These are phyloP conservation scores for Endocarpon pusillum DNA, from an alignment of 495 filamentous ascomycete species.

Conservation along the genomic window DNA sequence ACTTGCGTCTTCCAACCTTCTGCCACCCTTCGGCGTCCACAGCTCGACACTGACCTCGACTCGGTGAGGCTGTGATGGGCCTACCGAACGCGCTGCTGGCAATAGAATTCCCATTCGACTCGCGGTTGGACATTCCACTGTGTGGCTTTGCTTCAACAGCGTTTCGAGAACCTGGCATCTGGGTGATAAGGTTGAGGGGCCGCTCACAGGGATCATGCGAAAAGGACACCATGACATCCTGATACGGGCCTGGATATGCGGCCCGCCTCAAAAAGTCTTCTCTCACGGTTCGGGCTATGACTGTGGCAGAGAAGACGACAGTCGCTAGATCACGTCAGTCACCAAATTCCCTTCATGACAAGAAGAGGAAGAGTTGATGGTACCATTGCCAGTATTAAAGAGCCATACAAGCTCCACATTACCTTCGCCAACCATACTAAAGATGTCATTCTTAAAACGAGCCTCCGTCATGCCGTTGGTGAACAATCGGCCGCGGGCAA, in stretches of 20 bases:
- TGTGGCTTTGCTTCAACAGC: too few species aligned
- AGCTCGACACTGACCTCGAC: too few species aligned
- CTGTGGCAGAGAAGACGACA: conserved; percentile 20
- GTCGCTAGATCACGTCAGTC: conserved; percentile 12
- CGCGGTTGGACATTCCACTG: too few species aligned
- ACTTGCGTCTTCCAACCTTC: too few species aligned
- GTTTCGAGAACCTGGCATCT: too few species aligned
- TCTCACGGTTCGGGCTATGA: conserved; percentile 17
- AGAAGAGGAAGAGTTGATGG: neutral
- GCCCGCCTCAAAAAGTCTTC: conserved; percentile 15
- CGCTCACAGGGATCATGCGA: conserved; percentile 23
- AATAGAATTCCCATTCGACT: too few species aligned
- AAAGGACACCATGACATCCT: conserved; percentile 17
- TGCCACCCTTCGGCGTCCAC: too few species aligned
- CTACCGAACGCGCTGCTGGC: too few species aligned
- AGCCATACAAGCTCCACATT: conserved; percentile 20
- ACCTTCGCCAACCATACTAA: conserved; percentile 13
- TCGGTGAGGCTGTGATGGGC: too few species aligned
- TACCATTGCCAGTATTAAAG: conserved; percentile 23
- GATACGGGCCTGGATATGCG: conserved; percentile 11
- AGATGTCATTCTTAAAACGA: conserved; percentile 19
- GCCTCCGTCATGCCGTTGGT: conserved; percentile 12
- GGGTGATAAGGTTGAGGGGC: conserved; percentile 11
- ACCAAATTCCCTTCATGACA: neutral
- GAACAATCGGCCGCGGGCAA: conserved; percentile 19